Percentiles rank a stretch among this genome's conserved stretches.
Evolutionary conservation across 305 asterid genomes (phyloP).

Genomic region (Nicotiana rustica): DNA sequence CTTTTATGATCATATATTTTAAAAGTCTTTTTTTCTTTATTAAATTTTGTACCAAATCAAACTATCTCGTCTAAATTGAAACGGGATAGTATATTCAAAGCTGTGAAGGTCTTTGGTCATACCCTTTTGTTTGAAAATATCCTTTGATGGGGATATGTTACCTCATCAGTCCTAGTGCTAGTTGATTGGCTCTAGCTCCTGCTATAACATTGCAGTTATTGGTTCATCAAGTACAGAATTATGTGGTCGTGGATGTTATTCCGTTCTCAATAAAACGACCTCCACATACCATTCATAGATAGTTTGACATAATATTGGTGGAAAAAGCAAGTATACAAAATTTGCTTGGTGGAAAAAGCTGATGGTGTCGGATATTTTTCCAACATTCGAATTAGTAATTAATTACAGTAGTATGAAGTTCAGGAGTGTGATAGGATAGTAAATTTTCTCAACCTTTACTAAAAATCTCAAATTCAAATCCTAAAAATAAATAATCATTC

Average conservation of each 20-base stretch:
- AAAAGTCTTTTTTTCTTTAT: too few species aligned
- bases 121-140: background rate
- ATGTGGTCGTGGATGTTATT: conserved; percentile 1
- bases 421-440: background rate
- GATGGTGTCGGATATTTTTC: background rate
- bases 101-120: background rate
- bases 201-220: background rate
- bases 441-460: background rate
- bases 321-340: background rate
- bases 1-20: too few species aligned
- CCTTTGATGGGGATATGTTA: background rate
- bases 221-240: background rate
- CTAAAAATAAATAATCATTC: background rate
- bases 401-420: background rate
- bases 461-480: background rate
- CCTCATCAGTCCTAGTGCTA: background rate
- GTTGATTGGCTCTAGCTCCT: background rate
- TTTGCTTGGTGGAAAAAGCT: background rate
- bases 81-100: too few species aligned
- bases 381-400: background rate
- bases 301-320: background rate
- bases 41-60: too few species aligned
- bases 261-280: background rate
- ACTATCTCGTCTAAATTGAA: too few species aligned
- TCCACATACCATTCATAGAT: background rate